phyloP scores from a whole-genome alignment of 23 red algal species.

The Gracilariopsis chorda region DNA sequence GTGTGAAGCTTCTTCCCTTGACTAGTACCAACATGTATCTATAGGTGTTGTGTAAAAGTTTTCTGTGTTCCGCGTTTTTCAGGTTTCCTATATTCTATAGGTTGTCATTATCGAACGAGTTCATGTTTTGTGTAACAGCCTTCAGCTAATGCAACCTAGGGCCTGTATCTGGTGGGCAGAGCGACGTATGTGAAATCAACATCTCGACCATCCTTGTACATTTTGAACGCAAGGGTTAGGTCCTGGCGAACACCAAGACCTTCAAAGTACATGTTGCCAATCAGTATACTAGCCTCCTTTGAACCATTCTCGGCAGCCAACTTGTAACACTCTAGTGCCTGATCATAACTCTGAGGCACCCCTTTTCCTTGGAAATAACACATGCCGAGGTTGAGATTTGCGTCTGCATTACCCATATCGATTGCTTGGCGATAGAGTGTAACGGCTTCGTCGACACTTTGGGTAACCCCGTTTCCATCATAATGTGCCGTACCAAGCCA shows the following conservation, averaged over 20 bases:
- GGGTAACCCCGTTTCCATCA: conserved; percentile 8
- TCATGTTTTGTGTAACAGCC: too few relatives aligned
- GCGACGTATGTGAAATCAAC: conserved; percentile 6
- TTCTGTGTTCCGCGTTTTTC: too few relatives aligned
- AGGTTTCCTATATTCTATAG: too few relatives aligned
- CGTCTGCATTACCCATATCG: neutral
- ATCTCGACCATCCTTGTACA: conserved; percentile 6
- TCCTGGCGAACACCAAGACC: conserved; percentile 32
- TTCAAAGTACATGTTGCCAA: conserved; percentile 27
- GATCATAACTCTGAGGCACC: conserved; percentile 12
- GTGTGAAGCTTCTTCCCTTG: too few relatives aligned
- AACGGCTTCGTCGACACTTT: neutral
- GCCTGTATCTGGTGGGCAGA: too few relatives aligned
- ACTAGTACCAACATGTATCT: too few relatives aligned
- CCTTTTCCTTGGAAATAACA: conserved; percentile 25
- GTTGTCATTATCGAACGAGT: too few relatives aligned
- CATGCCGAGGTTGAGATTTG: conserved; percentile 12
- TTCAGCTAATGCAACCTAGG: too few relatives aligned
- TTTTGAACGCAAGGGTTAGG: neutral
- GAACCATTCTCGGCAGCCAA: conserved; percentile 20
- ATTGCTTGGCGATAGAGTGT: conserved; percentile 6
- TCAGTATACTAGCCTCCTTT: conserved; percentile 13
- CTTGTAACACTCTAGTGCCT: conserved; percentile 7
- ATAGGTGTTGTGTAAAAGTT: too few relatives aligned
- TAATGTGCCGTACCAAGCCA: conserved; percentile 32